Evolutionary conservation across 2,329 filamentous ascomycete genomes (phyloP), one percentile per base, ranked within the genome.

Genomic region (Lecanicillium sp.): DNA sequence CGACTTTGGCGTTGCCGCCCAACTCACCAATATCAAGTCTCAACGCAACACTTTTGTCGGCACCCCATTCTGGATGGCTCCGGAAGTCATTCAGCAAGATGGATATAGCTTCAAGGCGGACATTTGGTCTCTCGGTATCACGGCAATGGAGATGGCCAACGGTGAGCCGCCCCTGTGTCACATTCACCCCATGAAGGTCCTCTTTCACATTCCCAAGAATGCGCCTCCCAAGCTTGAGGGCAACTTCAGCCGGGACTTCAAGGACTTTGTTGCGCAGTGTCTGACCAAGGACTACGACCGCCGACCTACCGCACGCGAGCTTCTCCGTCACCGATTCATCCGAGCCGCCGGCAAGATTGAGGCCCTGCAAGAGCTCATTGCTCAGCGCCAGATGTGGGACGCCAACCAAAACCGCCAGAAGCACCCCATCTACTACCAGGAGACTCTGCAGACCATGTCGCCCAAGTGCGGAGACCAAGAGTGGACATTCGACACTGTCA

Each of bases 41-140:
- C 90, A 96, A 66, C 83, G 93, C 47, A 91, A 97, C 67, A 98
- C 93, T 0, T 97, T 98, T 61, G 93, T 98, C 17, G 93, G 93
- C 17, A 97, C 91, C 0, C 93, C 93, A 0, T 95, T 94, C 62
- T 95, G 90, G 90, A 95, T 95, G 90, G 90, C 90, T 1, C 90
- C 90, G 1, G 90, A 95, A 62, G 90, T 95, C 29, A 95, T 95
- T 56, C 85, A 94, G 64, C 89, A 95, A 67, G 81, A 87, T 54
- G 79, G 78, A 14, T 83, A 82, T 54, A 89, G 91, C 64, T 93
- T 88, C 71, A 93, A 93, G 67, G 90, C 90, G 5, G 90, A 95
- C 61, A 90, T 95, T 50, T 95, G 90, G 90, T 94, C 88, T 0
- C 69, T 95, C 37, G 90, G 90, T 7, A 95, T 95, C 58, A 95